phyloP scores from a whole-genome alignment of 192 early-diverging fungal genomes.

The Cladochytrium replicatum region DNA sequence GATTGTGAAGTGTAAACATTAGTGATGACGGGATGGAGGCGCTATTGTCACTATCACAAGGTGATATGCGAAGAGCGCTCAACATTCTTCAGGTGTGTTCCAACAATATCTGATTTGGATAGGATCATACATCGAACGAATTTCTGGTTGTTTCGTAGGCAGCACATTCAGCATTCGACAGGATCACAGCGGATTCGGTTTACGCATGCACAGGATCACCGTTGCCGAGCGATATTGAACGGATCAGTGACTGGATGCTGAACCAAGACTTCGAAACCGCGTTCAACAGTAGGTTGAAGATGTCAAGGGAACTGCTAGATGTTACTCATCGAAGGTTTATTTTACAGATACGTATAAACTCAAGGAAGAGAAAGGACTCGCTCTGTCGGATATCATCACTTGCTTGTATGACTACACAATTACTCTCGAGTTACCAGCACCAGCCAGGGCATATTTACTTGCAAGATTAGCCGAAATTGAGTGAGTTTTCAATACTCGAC shows the following conservation, averaged over 20 bases:
- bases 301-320: neutral
- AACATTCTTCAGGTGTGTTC: slow-evolving; percentile 80
- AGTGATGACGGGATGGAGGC: slow-evolving; percentile 69
- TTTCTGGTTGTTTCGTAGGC: slow-evolving; percentile 25
- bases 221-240: slow-evolving; percentile 73
- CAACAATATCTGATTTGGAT: neutral
- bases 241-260: slow-evolving; percentile 64
- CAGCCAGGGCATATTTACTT: slow-evolving; percentile 58
- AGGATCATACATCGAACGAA: slow-evolving; percentile 5
- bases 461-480: slow-evolving; percentile 84
- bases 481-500: slow-evolving; percentile 32
- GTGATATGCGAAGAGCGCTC: slow-evolving; percentile 96
- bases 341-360: slow-evolving; percentile 58
- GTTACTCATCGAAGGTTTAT: no score
- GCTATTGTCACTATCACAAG: slow-evolving; percentile 70
- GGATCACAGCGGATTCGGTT: slow-evolving; percentile 64
- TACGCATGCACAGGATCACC: slow-evolving; percentile 92
- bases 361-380: slow-evolving; percentile 76
- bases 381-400: slow-evolving; percentile 82
- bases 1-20: slow-evolving; percentile 55
- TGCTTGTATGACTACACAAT: slow-evolving; percentile 60
- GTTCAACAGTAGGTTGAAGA: slow-evolving; percentile 19
- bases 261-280: slow-evolving; percentile 77
- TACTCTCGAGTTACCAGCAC: slow-evolving; percentile 61
- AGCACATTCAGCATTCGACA: slow-evolving; percentile 75